Evolutionary conservation across 2,329 filamentous ascomycete species (phyloP).

Genomic region (Blastomyces gilchristii): DNA sequence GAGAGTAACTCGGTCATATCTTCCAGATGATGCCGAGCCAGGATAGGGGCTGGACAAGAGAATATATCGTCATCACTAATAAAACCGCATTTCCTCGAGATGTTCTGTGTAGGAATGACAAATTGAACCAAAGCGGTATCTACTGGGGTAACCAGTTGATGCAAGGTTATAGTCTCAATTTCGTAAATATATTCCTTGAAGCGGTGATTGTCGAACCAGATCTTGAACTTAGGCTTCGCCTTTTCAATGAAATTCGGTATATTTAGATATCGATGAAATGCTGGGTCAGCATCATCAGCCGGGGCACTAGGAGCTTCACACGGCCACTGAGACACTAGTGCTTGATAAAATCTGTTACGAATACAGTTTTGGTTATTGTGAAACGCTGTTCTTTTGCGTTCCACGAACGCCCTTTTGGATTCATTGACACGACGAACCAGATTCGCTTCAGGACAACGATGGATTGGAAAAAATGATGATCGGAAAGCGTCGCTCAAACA

Average conservation of each 20-base stretch:
- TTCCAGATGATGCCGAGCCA: neutral
- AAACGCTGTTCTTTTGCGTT: conserved; percentile 6
- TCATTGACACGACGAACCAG: conserved; percentile 3
- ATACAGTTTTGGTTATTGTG: conserved; percentile 7
- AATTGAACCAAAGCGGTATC: neutral
- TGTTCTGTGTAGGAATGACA: neutral
- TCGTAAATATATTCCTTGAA: neutral
- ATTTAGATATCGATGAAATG: neutral
- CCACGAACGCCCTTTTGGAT: conserved; percentile 7
- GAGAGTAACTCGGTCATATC: neutral
- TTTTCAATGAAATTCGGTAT: conserved; percentile 10
- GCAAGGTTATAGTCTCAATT: neutral
- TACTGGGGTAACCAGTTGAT: neutral
- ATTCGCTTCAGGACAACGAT: neutral
- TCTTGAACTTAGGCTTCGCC: conserved; percentile 12
- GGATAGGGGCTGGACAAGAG: neutral
- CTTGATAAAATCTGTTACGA: conserved; percentile 12
- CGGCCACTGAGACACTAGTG: conserved; percentile 14
- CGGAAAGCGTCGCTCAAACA: neutral
- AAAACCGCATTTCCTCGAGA: neutral
- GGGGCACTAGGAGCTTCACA: conserved; percentile 9
- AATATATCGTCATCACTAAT: neutral
- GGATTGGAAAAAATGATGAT: neutral
- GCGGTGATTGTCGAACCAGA: conserved; percentile 21
- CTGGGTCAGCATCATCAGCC: neutral